Conservation (phyloP, 768 basidiomycete species). For the Trametes elegans region DNA sequence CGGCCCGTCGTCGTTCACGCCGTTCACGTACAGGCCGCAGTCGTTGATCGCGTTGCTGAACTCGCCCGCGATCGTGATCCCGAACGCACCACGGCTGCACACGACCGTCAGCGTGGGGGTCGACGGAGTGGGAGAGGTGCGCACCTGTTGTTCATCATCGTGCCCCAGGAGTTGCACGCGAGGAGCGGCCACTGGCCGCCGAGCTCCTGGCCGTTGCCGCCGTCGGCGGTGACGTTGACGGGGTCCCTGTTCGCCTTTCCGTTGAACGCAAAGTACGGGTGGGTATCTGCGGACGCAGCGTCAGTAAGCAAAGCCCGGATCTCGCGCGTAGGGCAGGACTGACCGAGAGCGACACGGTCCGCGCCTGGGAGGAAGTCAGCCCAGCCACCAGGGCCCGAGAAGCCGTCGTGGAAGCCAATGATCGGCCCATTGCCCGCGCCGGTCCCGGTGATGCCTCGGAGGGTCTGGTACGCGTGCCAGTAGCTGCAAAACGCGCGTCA, state of each 20-base stretch:
- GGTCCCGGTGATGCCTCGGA: constrained; percentile 69
- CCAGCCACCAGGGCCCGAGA: constrained; percentile 44
- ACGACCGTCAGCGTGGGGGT: no score
- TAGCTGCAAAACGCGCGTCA: constrained; percentile 46
- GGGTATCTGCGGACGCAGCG: constrained; percentile 26
- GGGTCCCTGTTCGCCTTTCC: constrained; percentile 31
- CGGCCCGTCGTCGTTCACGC: constrained; percentile 10
- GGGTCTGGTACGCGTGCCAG: constrained; percentile 55
- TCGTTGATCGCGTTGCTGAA: constrained; percentile 66
- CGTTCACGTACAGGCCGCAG: constrained; percentile 53
- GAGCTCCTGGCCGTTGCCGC: constrained; percentile 23
- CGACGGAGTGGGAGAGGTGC: no score
- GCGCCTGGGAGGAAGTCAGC: constrained; percentile 39
- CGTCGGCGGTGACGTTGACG: constrained; percentile 42
- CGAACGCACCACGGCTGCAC: constrained; percentile 50
- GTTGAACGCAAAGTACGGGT: constrained; percentile 47
- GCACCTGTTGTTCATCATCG: constrained; percentile 41
- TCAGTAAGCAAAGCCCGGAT: background rate
- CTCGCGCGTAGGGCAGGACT: background rate
- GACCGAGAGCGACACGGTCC: constrained; percentile 45
- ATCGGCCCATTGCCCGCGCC: constrained; percentile 63
- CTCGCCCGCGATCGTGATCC: constrained; percentile 72
- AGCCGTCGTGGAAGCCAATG: constrained; percentile 53
- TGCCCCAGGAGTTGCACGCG: constrained; percentile 36
- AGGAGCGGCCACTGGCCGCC: constrained; percentile 32